Evolutionary conservation across 2,329 filamentous ascomycete genomes (phyloP).

Genomic region (Exophiala sp.): DNA sequence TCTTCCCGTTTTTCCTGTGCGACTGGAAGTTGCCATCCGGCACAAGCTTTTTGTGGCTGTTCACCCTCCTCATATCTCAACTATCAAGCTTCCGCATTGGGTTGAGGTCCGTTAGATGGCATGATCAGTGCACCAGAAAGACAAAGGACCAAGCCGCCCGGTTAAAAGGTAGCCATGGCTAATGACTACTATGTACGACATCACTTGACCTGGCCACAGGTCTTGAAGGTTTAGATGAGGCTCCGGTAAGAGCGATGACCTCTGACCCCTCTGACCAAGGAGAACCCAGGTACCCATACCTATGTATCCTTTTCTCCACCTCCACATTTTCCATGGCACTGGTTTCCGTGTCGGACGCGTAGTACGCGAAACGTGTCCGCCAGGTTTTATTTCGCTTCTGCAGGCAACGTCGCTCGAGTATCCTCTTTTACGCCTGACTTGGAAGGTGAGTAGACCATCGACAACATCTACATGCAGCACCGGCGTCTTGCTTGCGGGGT

Average conservation of each 20-base stretch:
- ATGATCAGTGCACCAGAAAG: not conserved
- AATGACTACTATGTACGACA: too few species aligned
- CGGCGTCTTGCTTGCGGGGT: slow-evolving; percentile 6
- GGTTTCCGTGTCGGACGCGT: not conserved
- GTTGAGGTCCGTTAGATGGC: not conserved
- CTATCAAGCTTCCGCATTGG: not conserved
- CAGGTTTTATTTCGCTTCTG: not conserved
- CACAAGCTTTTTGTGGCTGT: not conserved
- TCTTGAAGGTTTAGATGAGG: too few species aligned
- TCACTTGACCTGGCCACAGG: too few species aligned
- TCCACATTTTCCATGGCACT: not conserved
- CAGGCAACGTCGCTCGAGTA: not conserved
- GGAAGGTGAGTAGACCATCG: slow-evolving; percentile 9
- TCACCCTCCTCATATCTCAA: not conserved
- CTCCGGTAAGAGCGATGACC: too few species aligned
- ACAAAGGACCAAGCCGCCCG: too few species aligned
- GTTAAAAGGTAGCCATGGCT: too few species aligned
- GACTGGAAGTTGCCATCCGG: not conserved
- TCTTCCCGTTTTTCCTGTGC: not conserved
- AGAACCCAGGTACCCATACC: too few species aligned
- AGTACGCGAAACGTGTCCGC: not conserved
- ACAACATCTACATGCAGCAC: not conserved
- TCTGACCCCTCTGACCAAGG: too few species aligned
- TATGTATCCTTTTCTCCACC: not conserved
- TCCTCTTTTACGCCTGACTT: slow-evolving; percentile 5